These are phyloP conservation scores for Candida vaughaniae DNA, from an alignment of 805 yeast genomes.

Conservation along the genomic window DNA sequence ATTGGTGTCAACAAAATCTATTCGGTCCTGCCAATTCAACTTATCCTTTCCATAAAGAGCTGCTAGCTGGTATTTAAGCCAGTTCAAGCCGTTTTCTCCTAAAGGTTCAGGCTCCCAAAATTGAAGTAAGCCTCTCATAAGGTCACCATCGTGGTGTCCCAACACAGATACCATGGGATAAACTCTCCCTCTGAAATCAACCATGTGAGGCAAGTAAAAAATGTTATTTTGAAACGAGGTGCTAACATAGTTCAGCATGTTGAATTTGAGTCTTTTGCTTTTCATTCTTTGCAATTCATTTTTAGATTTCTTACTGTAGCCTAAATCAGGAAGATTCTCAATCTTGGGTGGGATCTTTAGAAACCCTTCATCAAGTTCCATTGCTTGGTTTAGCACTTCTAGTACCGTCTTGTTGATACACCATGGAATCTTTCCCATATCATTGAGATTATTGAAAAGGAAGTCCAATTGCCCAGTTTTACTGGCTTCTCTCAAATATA, in stretches of 20 bases:
- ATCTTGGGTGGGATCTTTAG: slow-evolving; percentile 24
- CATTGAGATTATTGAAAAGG: slow-evolving; percentile 26
- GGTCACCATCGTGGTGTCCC: slow-evolving; percentile 36
- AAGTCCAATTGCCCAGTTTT: slow-evolving; percentile 32
- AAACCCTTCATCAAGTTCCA: slow-evolving; percentile 21
- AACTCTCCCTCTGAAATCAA: slow-evolving; percentile 43
- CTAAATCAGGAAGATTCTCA: neutral
- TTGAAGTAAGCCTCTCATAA: slow-evolving; percentile 31
- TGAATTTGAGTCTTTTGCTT: slow-evolving; percentile 19
- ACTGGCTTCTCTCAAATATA: slow-evolving; percentile 26
- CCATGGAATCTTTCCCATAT: slow-evolving; percentile 34
- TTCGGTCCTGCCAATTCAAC: slow-evolving; percentile 22
- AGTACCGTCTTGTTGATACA: slow-evolving; percentile 30
- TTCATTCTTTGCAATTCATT: slow-evolving; percentile 13
- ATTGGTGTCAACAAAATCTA: slow-evolving; percentile 25
- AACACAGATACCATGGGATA: slow-evolving; percentile 38
- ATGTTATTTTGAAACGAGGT: slow-evolving; percentile 24
- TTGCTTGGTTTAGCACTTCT: slow-evolving; percentile 19
- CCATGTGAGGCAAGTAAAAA: slow-evolving; percentile 35
- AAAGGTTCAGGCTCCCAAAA: slow-evolving; percentile 38
- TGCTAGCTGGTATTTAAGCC: slow-evolving; percentile 42
- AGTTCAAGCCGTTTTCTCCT: slow-evolving; percentile 33
- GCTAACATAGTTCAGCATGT: slow-evolving; percentile 21
- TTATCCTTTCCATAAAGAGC: slow-evolving; percentile 32
- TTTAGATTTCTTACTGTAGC: neutral